Evolutionary conservation across 306 rosid species (phyloP).

Genomic region (Fragaria ananassa): DNA sequence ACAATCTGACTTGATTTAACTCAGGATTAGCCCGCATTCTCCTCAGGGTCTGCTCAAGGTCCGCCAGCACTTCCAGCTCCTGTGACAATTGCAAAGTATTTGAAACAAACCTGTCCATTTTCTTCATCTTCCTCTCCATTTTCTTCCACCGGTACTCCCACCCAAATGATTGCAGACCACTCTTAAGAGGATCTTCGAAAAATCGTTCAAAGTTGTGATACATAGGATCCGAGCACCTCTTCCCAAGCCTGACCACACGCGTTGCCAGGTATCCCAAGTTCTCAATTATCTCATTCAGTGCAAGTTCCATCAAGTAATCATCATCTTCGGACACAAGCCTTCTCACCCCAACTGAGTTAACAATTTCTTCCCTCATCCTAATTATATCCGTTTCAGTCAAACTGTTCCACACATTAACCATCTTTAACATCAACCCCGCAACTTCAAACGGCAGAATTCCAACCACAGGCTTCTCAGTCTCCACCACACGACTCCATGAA

Average conservation of each 20-base stretch:
- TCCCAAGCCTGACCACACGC: slow-evolving; percentile 62
- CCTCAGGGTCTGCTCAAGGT: slow-evolving; percentile 53
- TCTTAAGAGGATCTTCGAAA: slow-evolving; percentile 46
- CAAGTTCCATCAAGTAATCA: slow-evolving; percentile 57
- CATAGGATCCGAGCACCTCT: slow-evolving; percentile 55
- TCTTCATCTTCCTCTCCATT: slow-evolving; percentile 82
- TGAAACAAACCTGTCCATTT: slow-evolving; percentile 70
- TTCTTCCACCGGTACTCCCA: slow-evolving; percentile 77
- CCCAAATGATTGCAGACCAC: slow-evolving; percentile 48
- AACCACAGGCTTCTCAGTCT: slow-evolving; percentile 43
- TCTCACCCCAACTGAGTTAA: slow-evolving; percentile 55
- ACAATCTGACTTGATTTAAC: slow-evolving; percentile 26
- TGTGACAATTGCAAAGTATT: slow-evolving; percentile 47
- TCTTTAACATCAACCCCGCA: slow-evolving; percentile 66
- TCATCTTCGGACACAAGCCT: slow-evolving; percentile 59
- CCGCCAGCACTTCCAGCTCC: slow-evolving; percentile 60
- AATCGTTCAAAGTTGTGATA: slow-evolving; percentile 56
- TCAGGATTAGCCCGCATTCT: slow-evolving; percentile 43
- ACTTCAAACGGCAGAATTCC: slow-evolving; percentile 78
- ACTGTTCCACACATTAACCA: slow-evolving; percentile 64
- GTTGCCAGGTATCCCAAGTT: slow-evolving; percentile 48
- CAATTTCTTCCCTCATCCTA: slow-evolving; percentile 44
- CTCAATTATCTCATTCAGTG: slow-evolving; percentile 56
- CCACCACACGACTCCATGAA: slow-evolving; percentile 40
- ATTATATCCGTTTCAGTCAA: slow-evolving; percentile 49